Conservation (phyloP, 2,329 filamentous ascomycete genomes). For the Venturia pyrina region DNA sequence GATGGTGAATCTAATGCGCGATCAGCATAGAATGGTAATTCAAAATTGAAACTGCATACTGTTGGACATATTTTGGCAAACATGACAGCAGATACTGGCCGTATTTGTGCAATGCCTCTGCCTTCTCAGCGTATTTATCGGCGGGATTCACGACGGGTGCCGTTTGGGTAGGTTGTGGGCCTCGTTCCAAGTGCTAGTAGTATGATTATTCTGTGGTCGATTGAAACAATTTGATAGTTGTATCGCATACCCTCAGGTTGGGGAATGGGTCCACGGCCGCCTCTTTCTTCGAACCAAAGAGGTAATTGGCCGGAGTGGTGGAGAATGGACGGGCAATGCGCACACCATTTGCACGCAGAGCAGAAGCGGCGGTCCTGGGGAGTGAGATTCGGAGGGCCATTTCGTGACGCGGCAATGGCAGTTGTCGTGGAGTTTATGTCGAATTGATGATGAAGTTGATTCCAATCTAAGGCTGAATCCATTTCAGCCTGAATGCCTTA, state of each 20-base stretch:
- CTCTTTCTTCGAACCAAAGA: conserved; percentile 13
- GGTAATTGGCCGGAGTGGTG: not conserved
- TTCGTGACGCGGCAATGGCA: not conserved
- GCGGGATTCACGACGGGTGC: conserved; percentile 78
- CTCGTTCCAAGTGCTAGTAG: conserved; percentile 39
- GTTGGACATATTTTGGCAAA: conserved; percentile 95
- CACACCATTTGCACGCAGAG: conserved; percentile 18
- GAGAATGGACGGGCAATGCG: conserved; percentile 2
- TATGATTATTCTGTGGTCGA: conserved; percentile 17
- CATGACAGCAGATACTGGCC: conserved; percentile 95
- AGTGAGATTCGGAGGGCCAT: conserved; percentile 34
- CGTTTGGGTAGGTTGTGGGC: conserved; percentile 47
- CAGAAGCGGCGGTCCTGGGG: conserved; percentile 28
- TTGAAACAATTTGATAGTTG: not conserved
- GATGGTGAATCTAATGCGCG: conserved; percentile 64
- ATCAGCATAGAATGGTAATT: conserved; percentile 2
- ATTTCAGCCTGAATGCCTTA: too few species aligned
- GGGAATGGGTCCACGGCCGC: not conserved
- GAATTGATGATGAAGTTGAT: not conserved
- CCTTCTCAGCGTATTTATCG: conserved; percentile 84
- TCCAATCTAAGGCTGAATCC: too few species aligned
- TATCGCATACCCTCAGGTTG: conserved; percentile 7
- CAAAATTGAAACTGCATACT: conserved; percentile 34
- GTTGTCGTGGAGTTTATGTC: not conserved
- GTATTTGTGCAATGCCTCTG: conserved; percentile 83